Base-by-base conservation (phyloP, 495 filamentous ascomycete species). In the Hyaloscypha bicolor region DNA sequence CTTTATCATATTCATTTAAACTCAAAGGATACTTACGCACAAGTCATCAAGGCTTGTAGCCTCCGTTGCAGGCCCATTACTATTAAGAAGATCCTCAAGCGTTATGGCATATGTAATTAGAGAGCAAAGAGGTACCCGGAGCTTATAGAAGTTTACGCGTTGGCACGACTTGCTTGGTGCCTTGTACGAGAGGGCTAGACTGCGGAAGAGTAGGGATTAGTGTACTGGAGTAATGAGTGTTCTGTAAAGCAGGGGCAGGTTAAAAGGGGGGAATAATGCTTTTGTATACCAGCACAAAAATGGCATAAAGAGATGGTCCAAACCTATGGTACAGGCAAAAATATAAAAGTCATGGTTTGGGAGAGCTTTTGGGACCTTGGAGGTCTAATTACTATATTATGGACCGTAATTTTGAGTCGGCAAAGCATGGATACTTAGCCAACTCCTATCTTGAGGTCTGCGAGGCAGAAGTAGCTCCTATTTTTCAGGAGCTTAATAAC, bases 281-380 rank as follows among this genome's bases (percentile, higher is more conserved):
- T 64, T 39, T 5, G 62, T 33, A 64, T 45, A 16, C 9, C n/a
- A 6, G 31, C 1, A 9, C 4, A 64, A 19, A 56, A 55, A 39
- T 55, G 31, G 51, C 1, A 64, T 3, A 45, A 31, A 1, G 19
- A 33, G 19, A 64, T 56, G 33, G 30, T 64, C 1, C 22, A 64
- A 56, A 64, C 62, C 29, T 64, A 64, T 39, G 29, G 25, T n/a
- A 35, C 5, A 12, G 55, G 55, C 6, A 64, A 64, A 48, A 64
- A 64, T 64, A 64, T 64, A 25, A 64, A 64, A 45, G 31, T 35
- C 55, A 64, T 64, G 25, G 62, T 64, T 48, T 64, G 25, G 62
- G 62, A 6, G 16, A 0, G 6, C 62, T 56, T 64, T 64, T 64
- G 25, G 62, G 62, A 64, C n/a, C 14, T 8, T 64, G 62, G 32